A percentile compares a stretch with the other conserved stretches of the same genome.
Conservation (phyloP, 495 filamentous ascomycete genomes). For the Lasiosphaeris hirsuta region DNA sequence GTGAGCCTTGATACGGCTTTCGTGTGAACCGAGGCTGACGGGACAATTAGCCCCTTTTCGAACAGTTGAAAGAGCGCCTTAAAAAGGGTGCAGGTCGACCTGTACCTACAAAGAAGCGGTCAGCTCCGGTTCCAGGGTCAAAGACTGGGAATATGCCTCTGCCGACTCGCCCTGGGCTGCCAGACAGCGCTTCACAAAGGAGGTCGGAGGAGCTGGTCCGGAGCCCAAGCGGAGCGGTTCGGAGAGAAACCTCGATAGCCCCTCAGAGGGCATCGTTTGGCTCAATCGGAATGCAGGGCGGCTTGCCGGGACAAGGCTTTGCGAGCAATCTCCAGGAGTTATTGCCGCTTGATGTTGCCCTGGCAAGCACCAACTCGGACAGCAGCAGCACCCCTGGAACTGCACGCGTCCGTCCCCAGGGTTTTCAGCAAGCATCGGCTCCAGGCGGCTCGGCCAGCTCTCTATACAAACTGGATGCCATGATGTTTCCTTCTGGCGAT, state of each 20-base stretch:
- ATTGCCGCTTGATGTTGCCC: constrained; percentile 28
- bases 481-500: constrained; percentile 91
- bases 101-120: constrained; percentile 53
- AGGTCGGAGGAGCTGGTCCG: constrained; percentile 51
- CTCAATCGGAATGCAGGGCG: constrained; percentile 24
- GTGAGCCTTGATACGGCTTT: constrained; percentile 40
- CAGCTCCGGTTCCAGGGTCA: constrained; percentile 53
- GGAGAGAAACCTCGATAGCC: constrained; percentile 19
- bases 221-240: constrained; percentile 26
- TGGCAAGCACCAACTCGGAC: constrained; percentile 24
- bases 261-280: constrained; percentile 36
- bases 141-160: constrained; percentile 27
- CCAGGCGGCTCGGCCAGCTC: constrained; percentile 39
- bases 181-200: constrained; percentile 28
- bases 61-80: constrained; percentile 70
- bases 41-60: constrained; percentile 62
- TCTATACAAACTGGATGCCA: constrained; percentile 71
- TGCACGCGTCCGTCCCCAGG: constrained; percentile 16
- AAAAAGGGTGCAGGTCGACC: constrained; percentile 41
- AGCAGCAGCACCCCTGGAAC: constrained; percentile 20
- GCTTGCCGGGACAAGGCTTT: constrained; percentile 26
- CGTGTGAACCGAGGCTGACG: not conserved
- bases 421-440: constrained; percentile 28
- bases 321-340: constrained; percentile 28
- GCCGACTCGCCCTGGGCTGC: constrained; percentile 24